Base-by-base conservation (phyloP, 371 early-diverging fungal species). In the Lichtheimia ornata region DNA sequence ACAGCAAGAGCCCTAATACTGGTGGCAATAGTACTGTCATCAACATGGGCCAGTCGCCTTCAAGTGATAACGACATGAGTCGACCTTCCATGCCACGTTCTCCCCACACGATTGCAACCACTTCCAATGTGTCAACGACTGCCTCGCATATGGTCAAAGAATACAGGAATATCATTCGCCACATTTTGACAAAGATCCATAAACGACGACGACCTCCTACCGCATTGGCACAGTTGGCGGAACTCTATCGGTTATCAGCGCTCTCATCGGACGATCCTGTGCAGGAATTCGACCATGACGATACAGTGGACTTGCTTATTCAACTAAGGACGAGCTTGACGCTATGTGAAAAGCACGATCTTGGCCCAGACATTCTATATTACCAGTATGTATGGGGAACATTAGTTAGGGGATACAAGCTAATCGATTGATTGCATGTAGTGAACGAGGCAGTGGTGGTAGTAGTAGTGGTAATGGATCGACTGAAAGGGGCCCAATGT, bases 121-220 rank as follows among this genome's bases (percentile, higher is more conserved):
- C 22, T 47, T 22, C n/a, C 17, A 18, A n/a, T 47, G 47, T n/a
- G 11, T n/a, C 47, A 1, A 18, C 47, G 4, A 22, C 47, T 7
- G 47, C 30, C 28, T 69, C 76, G 12, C 81, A 75, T 18, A 75
- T 77, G 49, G 67, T 72, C 14, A 71, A 81, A 28, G 77, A 75
- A 20, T 73, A 70, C 24, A 62, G 67, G 28, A 81, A 78, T 42
- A 70, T 74, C 59, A 74, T 81, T 50, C 74, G 70, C 18, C 73
- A 67, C 24, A 76, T 76, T 49, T 53, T 74, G 25, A 49, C 50
- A 15, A 77, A 78, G 28, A 63, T 81, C 40, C 20, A 64, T 2
- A 81, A 78, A 67, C 58, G 82, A 50, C 74, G 78, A 30, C 62
- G 72, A 44, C 82, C 81, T 0, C 71, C 78, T 15, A 60, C 73